A percentile compares a stretch with the other conserved stretches of the same genome.
These are phyloP conservation scores for Endocalyx cinctus DNA, from an alignment of 2,329 filamentous ascomycete species.

Conservation along the genomic window DNA sequence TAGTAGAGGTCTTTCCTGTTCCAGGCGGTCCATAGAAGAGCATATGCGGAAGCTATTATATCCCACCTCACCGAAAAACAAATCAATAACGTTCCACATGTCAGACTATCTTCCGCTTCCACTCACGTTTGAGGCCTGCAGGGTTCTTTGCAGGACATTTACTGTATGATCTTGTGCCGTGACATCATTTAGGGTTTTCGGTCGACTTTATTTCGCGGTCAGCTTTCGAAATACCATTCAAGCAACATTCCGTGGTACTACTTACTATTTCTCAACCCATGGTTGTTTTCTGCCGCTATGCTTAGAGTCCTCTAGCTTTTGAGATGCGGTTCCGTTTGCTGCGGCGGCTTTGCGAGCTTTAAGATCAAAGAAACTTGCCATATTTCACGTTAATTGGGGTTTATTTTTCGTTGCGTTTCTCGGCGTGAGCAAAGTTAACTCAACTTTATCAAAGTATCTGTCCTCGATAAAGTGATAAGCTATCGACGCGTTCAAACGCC, in stretches of 20 bases:
- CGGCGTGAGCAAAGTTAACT: no score
- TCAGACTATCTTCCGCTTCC: no score
- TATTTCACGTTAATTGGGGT: constrained; percentile 30
- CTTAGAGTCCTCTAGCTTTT: constrained; percentile 61
- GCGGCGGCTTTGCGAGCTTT: constrained; percentile 83
- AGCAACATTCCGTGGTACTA: constrained; percentile 4
- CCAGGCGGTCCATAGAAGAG: constrained; percentile 98
- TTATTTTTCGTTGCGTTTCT: neutral
- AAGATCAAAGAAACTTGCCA: constrained; percentile 93
- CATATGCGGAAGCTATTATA: constrained; percentile 89
- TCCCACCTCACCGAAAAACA: no score
- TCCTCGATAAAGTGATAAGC: no score
- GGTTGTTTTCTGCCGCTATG: constrained; percentile 70
- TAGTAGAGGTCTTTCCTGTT: constrained; percentile 96
- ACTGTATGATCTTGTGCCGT: constrained; percentile 97
- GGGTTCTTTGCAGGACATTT: constrained; percentile 82
- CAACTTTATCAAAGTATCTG: no score
- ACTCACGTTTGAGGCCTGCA: constrained; percentile 84
- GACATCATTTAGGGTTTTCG: constrained; percentile 90
- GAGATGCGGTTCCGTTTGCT: constrained; percentile 55
- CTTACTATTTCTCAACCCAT: constrained; percentile 98
- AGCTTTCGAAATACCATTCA: constrained; percentile 13
- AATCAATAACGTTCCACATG: no score
- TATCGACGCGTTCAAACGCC: constrained; percentile 13
- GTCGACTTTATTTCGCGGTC: constrained; percentile 59